Percentiles rank a stretch among this genome's conserved stretches.
These are phyloP conservation scores for Selaginella tamariscina DNA, from an alignment of 75 land plant genomes.

Conservation along the genomic window DNA sequence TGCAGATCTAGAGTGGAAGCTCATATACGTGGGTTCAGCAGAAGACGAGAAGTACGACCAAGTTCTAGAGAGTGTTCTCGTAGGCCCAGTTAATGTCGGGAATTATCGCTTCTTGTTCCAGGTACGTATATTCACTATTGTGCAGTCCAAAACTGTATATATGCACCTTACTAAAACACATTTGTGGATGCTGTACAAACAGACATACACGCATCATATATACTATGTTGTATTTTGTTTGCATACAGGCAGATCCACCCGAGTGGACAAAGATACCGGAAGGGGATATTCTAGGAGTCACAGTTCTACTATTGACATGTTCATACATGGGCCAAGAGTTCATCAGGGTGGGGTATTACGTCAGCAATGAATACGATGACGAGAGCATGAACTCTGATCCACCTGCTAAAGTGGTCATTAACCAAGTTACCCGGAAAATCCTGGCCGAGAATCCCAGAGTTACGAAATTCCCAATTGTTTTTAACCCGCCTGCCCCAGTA, in stretches of 20 bases:
- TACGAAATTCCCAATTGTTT: slow-evolving; percentile 66
- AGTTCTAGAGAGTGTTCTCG: slow-evolving; percentile 84
- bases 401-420: slow-evolving; percentile 54
- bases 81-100: slow-evolving; percentile 90
- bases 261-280: slow-evolving; percentile 71
- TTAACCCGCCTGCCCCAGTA: slow-evolving; percentile 18
- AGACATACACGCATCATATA: no score
- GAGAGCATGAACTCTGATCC: slow-evolving; percentile 79
- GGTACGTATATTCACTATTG: no score
- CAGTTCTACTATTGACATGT: slow-evolving; percentile 79
- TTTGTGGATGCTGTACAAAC: no score
- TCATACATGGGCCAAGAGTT: slow-evolving; percentile 90
- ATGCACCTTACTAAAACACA: no score
- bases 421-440: slow-evolving; percentile 66
- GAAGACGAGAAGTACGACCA: slow-evolving; percentile 98
- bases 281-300: slow-evolving; percentile 93
- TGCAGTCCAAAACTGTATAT: no score
- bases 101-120: slow-evolving; percentile 87
- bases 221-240: no score
- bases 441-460: slow-evolving; percentile 89
- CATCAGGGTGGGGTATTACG: slow-evolving; percentile 86
- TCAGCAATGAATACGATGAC: slow-evolving; percentile 85
- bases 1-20: slow-evolving; percentile 97
- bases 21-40: slow-evolving; percentile 90
- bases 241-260: slow-evolving; percentile 81